These are phyloP conservation scores for Arabidopsis hybrid DNA, from an alignment of 441 rosid species.

Conservation along the genomic window DNA sequence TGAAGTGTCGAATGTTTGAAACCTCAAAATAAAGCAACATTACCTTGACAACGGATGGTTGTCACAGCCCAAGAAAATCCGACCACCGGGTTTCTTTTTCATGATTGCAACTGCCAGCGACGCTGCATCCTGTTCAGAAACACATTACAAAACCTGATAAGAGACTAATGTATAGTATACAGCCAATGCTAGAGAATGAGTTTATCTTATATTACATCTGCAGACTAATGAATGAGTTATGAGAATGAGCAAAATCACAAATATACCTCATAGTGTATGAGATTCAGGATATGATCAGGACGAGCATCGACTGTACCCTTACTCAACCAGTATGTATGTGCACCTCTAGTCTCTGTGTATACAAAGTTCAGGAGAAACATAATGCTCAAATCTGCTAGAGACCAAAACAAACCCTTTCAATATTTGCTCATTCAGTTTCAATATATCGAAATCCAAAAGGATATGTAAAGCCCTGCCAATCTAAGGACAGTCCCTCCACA, in stretches of 20 bases:
- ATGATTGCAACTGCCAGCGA: slow-evolving; percentile 76
- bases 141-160: slow-evolving; percentile 39
- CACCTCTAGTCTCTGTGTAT: slow-evolving; percentile 85
- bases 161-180: background rate
- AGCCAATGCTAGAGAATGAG: slow-evolving; percentile 14
- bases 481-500: slow-evolving; percentile 78
- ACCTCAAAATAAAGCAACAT: background rate
- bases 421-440: slow-evolving; percentile 19
- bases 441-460: slow-evolving; percentile 52
- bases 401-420: slow-evolving; percentile 4
- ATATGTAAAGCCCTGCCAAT: slow-evolving; percentile 97
- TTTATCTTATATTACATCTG: slow-evolving; percentile 2
- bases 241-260: slow-evolving; percentile 18
- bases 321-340: slow-evolving; percentile 82
- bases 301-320: slow-evolving; percentile 73
- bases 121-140: slow-evolving; percentile 75
- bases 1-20: slow-evolving; percentile 3
- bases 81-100: slow-evolving; percentile 72
- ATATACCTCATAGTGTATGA: slow-evolving; percentile 88
- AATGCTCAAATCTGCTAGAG: slow-evolving; percentile 23
- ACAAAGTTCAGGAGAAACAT: slow-evolving; percentile 54
- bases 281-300: slow-evolving; percentile 91
- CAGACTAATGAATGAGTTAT: background rate
- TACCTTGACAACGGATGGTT: slow-evolving; percentile 93
- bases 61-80: slow-evolving; percentile 86